These are phyloP conservation scores for Puccinia coronata DNA, from an alignment of 1,284 basidiomycete species.

Conservation along the genomic window DNA sequence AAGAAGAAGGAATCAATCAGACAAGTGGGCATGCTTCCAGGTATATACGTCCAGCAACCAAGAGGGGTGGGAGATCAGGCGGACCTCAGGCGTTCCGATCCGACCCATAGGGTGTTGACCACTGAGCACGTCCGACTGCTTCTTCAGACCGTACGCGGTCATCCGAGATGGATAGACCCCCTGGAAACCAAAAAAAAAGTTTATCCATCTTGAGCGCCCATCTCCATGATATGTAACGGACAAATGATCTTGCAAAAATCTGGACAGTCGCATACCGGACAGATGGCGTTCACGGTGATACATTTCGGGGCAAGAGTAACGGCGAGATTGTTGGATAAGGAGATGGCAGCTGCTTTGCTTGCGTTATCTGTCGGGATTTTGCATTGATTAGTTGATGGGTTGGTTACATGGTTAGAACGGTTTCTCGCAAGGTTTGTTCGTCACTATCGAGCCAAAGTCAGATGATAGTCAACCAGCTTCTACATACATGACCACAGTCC, in stretches of 20 bases:
- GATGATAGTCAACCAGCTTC: neutral
- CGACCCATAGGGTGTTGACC: conserved; percentile 44
- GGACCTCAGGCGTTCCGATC: conserved; percentile 46
- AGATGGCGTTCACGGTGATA: conserved; percentile 58
- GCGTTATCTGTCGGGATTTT: conserved; percentile 53
- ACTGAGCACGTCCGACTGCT: conserved; percentile 21
- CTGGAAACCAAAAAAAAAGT: conserved; percentile 1
- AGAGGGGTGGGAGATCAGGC: neutral
- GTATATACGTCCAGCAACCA: neutral
- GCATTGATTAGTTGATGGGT: too few relatives aligned
- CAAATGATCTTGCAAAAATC: too few relatives aligned
- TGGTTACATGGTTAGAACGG: too few relatives aligned
- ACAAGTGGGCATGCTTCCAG: neutral
- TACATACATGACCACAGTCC: conserved; percentile 58
- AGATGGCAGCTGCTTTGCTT: conserved; percentile 58
- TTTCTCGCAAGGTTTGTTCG: too few relatives aligned
- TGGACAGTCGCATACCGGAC: conserved; percentile 52
- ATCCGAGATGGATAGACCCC: conserved; percentile 49
- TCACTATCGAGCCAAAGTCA: too few relatives aligned
- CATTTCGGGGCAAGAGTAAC: conserved; percentile 56
- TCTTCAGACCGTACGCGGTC: conserved; percentile 49
- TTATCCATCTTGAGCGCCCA: neutral
- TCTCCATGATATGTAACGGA: too few relatives aligned
- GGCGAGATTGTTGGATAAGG: conserved; percentile 57
- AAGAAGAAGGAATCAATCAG: neutral